Base-by-base conservation (phyloP, 2,329 filamentous ascomycete species). In the Colletotrichum sp. region DNA sequence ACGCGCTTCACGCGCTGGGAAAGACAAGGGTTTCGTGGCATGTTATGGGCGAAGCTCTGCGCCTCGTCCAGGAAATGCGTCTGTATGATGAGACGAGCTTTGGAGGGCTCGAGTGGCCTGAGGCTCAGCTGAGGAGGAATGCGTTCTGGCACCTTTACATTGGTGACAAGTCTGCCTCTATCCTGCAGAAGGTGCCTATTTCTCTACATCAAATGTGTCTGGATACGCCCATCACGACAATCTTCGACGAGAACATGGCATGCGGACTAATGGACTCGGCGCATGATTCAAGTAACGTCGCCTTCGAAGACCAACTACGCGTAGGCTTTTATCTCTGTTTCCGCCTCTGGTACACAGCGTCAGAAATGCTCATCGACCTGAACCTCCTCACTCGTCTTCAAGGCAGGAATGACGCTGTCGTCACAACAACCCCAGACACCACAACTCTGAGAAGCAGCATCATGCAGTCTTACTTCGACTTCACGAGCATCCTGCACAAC, bases 21-120 rank as follows among this genome's bases (percentile, higher is more conserved):
- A 87, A 86, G 55, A 85, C 85, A 6, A 83, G 85, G 30, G 83
- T 86, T 24, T 87, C 86, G 6, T 88, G 86, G 85, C 85, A 87
- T 64, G 85, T 88, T 2, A 86, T 88, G 76, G 86, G 86, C 2
- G 86, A 88, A 73, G 86, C 86, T 1, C 84, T 84, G 5, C 80
- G 86, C 3, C 82, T 88, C 7, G 84, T 83, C 0, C 86, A 88
- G 75, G 83, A 84, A 2, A 87, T 88, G 86, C 81, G 85, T 16
- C 77, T 88, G 32, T 83, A 88, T 59, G 83, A 87, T 6, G 86
- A 88, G 75, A 79, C 81, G 0, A 84, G 86, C 0, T 75, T 85
- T 0, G 80, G 84, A n/a, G 82, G 81, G 0, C 77, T 87, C 2
- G 76, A 80, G 3, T 66, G 52, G 55, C 62, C 87, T 2, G 86